These are phyloP conservation scores for Gymnopus androsaceus DNA, from an alignment of 1,284 basidiomycete genomes.

Conservation along the genomic window DNA sequence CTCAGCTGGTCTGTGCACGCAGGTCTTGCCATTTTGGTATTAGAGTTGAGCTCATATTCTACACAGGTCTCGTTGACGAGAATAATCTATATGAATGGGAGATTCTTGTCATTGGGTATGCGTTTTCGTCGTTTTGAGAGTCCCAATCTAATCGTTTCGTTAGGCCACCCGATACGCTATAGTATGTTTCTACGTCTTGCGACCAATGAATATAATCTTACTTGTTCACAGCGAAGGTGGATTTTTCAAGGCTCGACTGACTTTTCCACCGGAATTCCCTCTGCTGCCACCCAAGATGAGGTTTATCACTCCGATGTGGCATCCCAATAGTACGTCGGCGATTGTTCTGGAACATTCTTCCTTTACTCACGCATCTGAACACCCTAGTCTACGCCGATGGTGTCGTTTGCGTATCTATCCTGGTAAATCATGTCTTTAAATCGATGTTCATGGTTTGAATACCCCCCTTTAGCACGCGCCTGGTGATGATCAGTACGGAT, in stretches of 20 bases:
- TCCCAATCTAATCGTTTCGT: slow-evolving; percentile 24
- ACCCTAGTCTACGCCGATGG: too few relatives aligned
- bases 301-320: slow-evolving; percentile 97
- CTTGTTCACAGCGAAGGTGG: slow-evolving; percentile 75
- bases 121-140: slow-evolving; percentile 7
- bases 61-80: slow-evolving; percentile 86
- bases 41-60: slow-evolving; percentile 21
- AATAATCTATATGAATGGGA: slow-evolving; percentile 94
- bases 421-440: slow-evolving; percentile 54
- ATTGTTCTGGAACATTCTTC: neutral
- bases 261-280: slow-evolving; percentile 91
- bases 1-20: slow-evolving; percentile 69
- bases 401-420: slow-evolving; percentile 70
- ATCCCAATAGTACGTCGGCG: slow-evolving; percentile 84
- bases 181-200: slow-evolving; percentile 51
- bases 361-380: slow-evolving; percentile 16
- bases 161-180: slow-evolving; percentile 87
- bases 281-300: slow-evolving; percentile 93
- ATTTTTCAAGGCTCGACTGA: slow-evolving; percentile 85
- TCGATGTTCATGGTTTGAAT: neutral
- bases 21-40: slow-evolving; percentile 24
- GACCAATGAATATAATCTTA: neutral
- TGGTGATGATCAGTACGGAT: slow-evolving; percentile 97
- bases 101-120: slow-evolving; percentile 88
- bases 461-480: slow-evolving; percentile 75